These are phyloP conservation scores for Sparassis latifolia DNA, from an alignment of 1,284 basidiomycete species.

Conservation along the genomic window DNA sequence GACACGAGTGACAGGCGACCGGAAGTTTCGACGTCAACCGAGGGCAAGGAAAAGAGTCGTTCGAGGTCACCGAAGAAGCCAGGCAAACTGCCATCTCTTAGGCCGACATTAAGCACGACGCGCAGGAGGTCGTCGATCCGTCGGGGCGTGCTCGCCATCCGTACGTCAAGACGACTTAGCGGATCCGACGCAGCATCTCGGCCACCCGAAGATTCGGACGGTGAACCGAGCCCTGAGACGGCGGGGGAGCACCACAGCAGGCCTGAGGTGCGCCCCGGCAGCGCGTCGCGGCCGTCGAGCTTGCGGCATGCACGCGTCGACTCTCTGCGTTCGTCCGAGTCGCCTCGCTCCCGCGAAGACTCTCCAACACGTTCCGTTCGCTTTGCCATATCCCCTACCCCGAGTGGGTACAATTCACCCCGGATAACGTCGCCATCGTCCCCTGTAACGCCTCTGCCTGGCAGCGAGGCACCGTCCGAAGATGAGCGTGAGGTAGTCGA, in stretches of 20 bases:
- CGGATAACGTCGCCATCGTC: conserved; percentile 15
- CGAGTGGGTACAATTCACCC: conserved; percentile 22
- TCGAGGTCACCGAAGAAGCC: conserved; percentile 16
- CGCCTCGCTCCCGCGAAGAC: conserved; percentile 30
- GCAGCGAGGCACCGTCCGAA: conserved; percentile 13
- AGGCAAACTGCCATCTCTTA: conserved; percentile 11
- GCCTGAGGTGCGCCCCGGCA: conserved; percentile 6
- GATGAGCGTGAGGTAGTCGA: conserved; percentile 11
- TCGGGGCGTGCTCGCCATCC: conserved; percentile 16
- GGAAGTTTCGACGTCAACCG: conserved; percentile 6
- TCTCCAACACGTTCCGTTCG: conserved; percentile 41
- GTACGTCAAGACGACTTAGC: conserved; percentile 6
- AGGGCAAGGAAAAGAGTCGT: conserved; percentile 2
- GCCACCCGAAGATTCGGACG: neutral
- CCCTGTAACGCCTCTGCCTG: conserved; percentile 13
- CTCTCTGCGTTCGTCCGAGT: conserved; percentile 25
- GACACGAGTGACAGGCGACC: conserved; percentile 27
- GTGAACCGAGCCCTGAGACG: conserved; percentile 4
- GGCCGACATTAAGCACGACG: conserved; percentile 7
- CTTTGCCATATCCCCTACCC: conserved; percentile 33
- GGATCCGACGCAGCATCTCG: conserved; percentile 4
- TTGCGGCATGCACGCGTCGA: conserved; percentile 25
- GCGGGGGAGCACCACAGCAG: conserved; percentile 14
- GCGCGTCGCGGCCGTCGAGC: conserved; percentile 7
- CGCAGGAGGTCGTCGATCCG: conserved; percentile 21